A percentile compares a stretch with the other conserved stretches of the same genome.
Evolutionary conservation across 305 asterid genomes (phyloP).

Genomic region (Fraxinus dipetala): DNA sequence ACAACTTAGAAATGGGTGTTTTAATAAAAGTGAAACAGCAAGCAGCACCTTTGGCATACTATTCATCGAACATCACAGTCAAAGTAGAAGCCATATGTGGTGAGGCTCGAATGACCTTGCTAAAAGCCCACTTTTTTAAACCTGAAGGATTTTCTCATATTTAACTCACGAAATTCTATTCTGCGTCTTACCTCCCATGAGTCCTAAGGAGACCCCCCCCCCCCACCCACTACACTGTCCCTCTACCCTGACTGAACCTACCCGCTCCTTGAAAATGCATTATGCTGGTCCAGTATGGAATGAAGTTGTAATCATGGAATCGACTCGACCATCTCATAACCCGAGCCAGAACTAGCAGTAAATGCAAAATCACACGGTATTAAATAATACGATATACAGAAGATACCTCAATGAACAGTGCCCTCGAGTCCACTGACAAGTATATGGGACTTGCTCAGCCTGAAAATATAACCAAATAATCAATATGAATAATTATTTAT

Average conservation of each 20-base stretch:
- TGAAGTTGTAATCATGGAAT: too few species aligned
- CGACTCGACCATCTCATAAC: too few species aligned
- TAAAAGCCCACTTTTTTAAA: neutral
- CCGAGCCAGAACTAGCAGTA: too few species aligned
- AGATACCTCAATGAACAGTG: slow-evolving; percentile 71
- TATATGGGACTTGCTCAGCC: slow-evolving; percentile 87
- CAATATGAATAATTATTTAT: neutral
- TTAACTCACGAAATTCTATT: neutral
- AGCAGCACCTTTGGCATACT: neutral
- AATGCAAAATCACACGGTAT: neutral
- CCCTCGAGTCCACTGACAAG: slow-evolving; percentile 86
- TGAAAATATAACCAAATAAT: slow-evolving; percentile 22
- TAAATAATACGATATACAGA: neutral
- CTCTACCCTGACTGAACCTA: too few species aligned
- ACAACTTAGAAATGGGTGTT: too few species aligned
- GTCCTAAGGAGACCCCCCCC: neutral
- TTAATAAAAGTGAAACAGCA: neutral
- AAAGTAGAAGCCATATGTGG: neutral
- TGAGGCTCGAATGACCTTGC: neutral
- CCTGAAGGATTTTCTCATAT: neutral
- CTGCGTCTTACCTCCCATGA: neutral
- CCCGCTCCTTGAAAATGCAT: too few species aligned
- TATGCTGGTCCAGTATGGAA: too few species aligned
- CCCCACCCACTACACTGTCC: too few species aligned
- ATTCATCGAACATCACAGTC: neutral